Percentiles rank a stretch among this genome's conserved stretches.
phyloP scores from a whole-genome alignment of 495 filamentous ascomycete genomes.

The Podospora appendiculata region DNA sequence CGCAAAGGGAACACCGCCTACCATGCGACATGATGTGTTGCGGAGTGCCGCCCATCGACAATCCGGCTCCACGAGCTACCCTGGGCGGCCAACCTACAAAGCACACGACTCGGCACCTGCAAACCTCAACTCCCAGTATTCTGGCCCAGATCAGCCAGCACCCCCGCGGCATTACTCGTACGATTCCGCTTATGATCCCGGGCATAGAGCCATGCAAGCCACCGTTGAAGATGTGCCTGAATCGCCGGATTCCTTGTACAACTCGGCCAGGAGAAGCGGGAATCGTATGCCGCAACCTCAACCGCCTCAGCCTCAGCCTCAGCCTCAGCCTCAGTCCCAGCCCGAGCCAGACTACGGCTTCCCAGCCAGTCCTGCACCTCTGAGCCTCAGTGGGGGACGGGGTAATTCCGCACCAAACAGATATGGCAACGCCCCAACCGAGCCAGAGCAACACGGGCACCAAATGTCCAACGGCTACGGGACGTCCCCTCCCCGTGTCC shows the following conservation, averaged over 20 bases:
- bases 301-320: slow-evolving; percentile 18
- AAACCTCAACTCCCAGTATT: slow-evolving; percentile 20
- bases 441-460: neutral
- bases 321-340: slow-evolving; percentile 12
- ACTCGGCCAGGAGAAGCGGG: slow-evolving; percentile 40
- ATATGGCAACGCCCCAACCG: slow-evolving; percentile 4
- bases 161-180: slow-evolving; percentile 43
- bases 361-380: slow-evolving; percentile 37
- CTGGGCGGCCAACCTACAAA: slow-evolving; percentile 39
- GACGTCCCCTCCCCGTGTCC: slow-evolving; percentile 4
- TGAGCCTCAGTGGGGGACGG: slow-evolving; percentile 31
- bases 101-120: slow-evolving; percentile 36
- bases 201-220: slow-evolving; percentile 53
- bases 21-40: slow-evolving; percentile 43
- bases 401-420: slow-evolving; percentile 28
- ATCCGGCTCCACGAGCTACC: slow-evolving; percentile 32
- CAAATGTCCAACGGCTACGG: slow-evolving; percentile 10
- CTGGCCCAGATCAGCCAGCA: slow-evolving; percentile 19
- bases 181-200: slow-evolving; percentile 34
- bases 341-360: slow-evolving; percentile 27
- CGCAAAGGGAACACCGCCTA: slow-evolving; percentile 24
- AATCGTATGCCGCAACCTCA: no score
- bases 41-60: slow-evolving; percentile 40
- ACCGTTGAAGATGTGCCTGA: slow-evolving; percentile 61
- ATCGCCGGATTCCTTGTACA: slow-evolving; percentile 29